Conservation (phyloP, 257 asterid species). For the Solanum gracilifrons region DNA sequence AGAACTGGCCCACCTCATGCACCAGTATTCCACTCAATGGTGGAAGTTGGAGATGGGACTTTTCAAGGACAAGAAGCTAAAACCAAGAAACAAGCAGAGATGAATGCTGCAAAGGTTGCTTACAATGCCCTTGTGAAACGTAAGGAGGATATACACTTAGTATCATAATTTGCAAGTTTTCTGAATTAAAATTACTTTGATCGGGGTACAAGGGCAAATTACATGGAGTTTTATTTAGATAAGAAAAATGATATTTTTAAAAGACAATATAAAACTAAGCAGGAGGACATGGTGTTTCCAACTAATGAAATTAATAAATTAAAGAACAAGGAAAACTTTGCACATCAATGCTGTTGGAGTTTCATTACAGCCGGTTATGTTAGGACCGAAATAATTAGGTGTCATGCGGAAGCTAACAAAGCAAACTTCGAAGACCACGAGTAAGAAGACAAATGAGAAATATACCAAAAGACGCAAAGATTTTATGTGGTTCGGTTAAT, state of each 20-base stretch:
- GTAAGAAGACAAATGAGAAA: no score
- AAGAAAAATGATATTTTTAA: background rate
- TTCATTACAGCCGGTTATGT: background rate
- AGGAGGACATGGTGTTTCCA: background rate
- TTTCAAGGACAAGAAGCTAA: constrained; percentile 50
- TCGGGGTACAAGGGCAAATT: background rate
- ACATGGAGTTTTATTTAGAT: background rate
- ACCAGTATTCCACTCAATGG: constrained; percentile 39
- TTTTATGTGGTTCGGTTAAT: no score
- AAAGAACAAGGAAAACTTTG: background rate
- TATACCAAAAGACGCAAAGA: no score
- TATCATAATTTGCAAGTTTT: background rate
- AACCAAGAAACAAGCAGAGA: constrained; percentile 74
- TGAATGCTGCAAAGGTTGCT: constrained; percentile 69
- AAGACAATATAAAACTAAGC: background rate
- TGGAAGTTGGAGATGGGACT: constrained; percentile 35
- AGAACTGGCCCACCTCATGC: constrained; percentile 37
- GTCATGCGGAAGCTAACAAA: no score
- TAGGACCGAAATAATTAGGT: no score
- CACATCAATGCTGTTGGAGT: background rate
- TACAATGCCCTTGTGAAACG: constrained; percentile 31
- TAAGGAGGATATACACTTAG: constrained; percentile 21
- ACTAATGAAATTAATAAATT: background rate
- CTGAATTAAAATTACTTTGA: background rate
- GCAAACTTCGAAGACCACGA: no score